phyloP scores from a whole-genome alignment of 768 basidiomycete genomes.

The Lentinula edodes region DNA sequence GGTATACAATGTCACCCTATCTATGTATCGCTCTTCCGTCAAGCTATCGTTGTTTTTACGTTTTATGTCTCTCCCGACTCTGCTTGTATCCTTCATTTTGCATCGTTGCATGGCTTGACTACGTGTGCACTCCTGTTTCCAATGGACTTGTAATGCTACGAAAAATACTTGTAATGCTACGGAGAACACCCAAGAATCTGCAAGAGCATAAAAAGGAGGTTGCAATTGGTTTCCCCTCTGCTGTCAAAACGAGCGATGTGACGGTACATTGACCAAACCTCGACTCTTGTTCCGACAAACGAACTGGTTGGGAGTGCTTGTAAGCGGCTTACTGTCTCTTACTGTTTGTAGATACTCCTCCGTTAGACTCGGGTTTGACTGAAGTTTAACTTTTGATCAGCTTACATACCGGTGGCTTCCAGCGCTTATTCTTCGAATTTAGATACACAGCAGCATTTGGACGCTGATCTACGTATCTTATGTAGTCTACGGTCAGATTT shows the following conservation, averaged over 20 bases:
- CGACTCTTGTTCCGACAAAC: not conserved
- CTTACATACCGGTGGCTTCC: not conserved
- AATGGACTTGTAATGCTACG: not conserved
- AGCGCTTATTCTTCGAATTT: not conserved
- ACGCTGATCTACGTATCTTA: too few relatives aligned
- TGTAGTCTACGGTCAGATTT: too few relatives aligned
- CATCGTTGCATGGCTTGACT: not conserved
- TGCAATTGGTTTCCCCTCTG: too few relatives aligned
- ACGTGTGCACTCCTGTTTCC: not conserved
- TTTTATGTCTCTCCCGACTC: not conserved
- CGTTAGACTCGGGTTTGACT: not conserved
- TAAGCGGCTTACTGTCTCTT: not conserved
- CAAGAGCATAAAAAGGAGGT: too few relatives aligned
- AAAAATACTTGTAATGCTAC: too few relatives aligned
- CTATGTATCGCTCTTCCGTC: not conserved
- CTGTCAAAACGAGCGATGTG: not conserved
- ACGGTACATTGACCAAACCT: not conserved
- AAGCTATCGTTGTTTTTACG: not conserved
- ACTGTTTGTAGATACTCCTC: not conserved
- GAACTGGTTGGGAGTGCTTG: not conserved
- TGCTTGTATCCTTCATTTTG: not conserved
- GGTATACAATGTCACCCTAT: not conserved
- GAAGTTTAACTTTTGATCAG: not conserved
- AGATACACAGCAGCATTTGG: not conserved
- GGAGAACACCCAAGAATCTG: too few relatives aligned